Evolutionary conservation across 78 protist species (phyloP).

Genomic region (Emiliania huxleyi): DNA sequence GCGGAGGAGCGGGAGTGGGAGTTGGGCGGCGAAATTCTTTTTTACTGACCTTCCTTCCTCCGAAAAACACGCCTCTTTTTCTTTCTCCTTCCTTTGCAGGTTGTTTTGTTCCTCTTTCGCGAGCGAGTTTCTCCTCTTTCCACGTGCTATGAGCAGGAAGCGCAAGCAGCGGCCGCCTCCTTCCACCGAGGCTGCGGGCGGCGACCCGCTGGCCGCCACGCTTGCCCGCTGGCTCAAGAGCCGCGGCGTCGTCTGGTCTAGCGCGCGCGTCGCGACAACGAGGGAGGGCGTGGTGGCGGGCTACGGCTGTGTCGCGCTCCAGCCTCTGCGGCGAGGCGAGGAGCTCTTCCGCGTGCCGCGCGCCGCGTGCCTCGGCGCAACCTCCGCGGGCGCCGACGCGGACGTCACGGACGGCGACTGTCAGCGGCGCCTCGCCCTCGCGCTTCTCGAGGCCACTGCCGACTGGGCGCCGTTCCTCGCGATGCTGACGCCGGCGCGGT

Average conservation of each 20-base stretch:
- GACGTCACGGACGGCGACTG: neutral
- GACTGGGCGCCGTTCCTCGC: neutral
- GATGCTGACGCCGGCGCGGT: neutral
- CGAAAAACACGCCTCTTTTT: too few relatives aligned
- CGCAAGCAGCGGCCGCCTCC: too few relatives aligned
- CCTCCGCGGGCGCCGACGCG: neutral
- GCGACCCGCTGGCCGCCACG: too few relatives aligned
- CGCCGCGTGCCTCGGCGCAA: neutral
- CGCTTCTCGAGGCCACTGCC: neutral
- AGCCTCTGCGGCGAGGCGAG: neutral
- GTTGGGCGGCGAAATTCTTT: too few relatives aligned
- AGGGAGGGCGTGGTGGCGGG: neutral
- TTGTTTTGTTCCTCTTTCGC: too few relatives aligned
- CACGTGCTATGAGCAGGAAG: too few relatives aligned
- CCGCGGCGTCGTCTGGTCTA: neutral
- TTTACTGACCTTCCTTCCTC: too few relatives aligned
- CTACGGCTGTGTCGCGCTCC: neutral
- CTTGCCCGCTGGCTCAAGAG: neutral
- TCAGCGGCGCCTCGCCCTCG: neutral
- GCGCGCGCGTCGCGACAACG: neutral
- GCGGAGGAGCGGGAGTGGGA: too few relatives aligned
- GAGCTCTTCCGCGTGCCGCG: neutral
- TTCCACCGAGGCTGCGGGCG: too few relatives aligned
- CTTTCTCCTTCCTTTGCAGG: too few relatives aligned
- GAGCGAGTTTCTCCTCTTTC: too few relatives aligned